Base-by-base conservation (phyloP, 106 monocot species). In the Acorus calamus region DNA sequence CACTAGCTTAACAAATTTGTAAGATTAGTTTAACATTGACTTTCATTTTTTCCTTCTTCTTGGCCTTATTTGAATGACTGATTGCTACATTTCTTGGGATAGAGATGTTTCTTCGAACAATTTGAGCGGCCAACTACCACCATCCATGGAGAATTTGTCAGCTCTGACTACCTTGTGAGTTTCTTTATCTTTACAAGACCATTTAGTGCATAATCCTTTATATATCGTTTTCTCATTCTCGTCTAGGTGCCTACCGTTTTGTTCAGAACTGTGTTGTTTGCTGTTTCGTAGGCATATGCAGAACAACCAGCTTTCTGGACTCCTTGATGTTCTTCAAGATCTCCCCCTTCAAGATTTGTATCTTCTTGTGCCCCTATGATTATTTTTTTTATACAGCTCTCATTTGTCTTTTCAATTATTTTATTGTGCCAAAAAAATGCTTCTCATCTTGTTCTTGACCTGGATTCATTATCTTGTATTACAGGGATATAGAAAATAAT, bases 331-430 rank as follows among this genome's bases (percentile, higher is more conserved):
- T 55, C 69, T 99, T 74, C 77, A 88, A 77, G 83, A 86, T 74
- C 92, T 99, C 71, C 92, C 88, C 64, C 69, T 99, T 42, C 69
- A 71, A 75, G 76, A 88, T 73, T 88, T 99, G 98, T 99, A 92
- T 54, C 28, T 28, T 28, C 1, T 28, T 28, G 28, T 28, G 28
- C 28, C 61, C 42, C 5, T 14, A 3, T 14, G 13, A 14, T 46
- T 47, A 63, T 45, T 28, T 47, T 53, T 52, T 28, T 28, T 28
- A 28, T 28, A 28, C 28, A 28, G 28, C 28, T 28, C 28, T 28
- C 28, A 28, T 28, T 28, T 28, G 28, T 28, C 28, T 28, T 28
- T 28, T 28, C 28, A 28, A 28, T 28, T 28, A 28, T 28, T 28
- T 28, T 28, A 28, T 28, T 28, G 28, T 28, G 28, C 28, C 28